These are phyloP conservation scores for Elsinoe necatrix DNA, from an alignment of 2,329 filamentous ascomycete genomes.

Conservation along the genomic window DNA sequence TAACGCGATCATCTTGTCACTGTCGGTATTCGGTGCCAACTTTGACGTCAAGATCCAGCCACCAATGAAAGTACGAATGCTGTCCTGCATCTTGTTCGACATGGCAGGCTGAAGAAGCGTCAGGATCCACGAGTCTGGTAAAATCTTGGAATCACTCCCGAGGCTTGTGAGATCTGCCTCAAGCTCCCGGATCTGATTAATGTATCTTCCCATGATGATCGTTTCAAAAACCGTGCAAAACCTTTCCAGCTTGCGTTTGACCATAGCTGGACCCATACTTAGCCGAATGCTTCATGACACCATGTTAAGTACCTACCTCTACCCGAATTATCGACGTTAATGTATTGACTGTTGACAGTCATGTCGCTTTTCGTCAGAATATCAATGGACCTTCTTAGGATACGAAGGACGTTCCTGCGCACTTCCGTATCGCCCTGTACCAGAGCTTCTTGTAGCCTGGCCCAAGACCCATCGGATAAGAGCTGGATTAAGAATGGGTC, in stretches of 20 bases:
- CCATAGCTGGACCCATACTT: not conserved
- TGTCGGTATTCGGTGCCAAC: constrained; percentile 20
- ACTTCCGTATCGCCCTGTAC: constrained; percentile 38
- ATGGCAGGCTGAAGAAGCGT: constrained; percentile 36
- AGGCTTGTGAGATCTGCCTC: constrained; percentile 36
- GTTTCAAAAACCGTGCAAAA: constrained; percentile 41
- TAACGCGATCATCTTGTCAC: constrained; percentile 29
- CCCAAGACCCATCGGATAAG: constrained; percentile 33
- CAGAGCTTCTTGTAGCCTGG: constrained; percentile 31
- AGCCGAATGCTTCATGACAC: not conserved
- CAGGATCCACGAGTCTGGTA: constrained; percentile 34
- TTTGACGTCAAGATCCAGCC: constrained; percentile 35
- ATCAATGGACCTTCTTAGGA: constrained; percentile 35
- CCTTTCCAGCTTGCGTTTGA: constrained; percentile 32
- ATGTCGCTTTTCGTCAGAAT: constrained; percentile 21
- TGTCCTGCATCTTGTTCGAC: constrained; percentile 36
- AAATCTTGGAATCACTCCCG: constrained; percentile 26
- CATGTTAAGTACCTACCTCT: not conserved
- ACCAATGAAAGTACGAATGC: constrained; percentile 39
- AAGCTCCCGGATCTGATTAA: constrained; percentile 41
- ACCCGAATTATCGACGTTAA: constrained; percentile 11
- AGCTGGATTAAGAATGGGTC: not conserved
- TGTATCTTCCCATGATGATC: constrained; percentile 41
- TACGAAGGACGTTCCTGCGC: constrained; percentile 39
- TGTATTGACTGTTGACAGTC: constrained; percentile 16